Evolutionary conservation across 805 yeast genomes (phyloP), one percentile per base, ranked within the genome.

Genomic region (Lipomyces chichibuensis): DNA sequence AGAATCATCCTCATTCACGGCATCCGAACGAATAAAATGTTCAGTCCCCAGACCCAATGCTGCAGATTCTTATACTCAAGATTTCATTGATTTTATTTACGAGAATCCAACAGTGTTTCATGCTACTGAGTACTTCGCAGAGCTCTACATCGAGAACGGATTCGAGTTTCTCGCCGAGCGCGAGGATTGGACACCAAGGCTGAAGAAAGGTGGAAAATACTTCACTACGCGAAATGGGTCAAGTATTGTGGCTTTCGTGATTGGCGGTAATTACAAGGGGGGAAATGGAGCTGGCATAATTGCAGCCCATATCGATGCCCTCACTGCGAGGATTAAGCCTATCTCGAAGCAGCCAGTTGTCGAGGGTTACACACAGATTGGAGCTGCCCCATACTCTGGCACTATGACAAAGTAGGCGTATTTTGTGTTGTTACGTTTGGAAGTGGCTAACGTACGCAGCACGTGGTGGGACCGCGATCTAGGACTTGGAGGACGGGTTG

Each of bases 401-500:
- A 87, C 90, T 1, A 76, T 89, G 66, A 53, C 57, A 3, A 52
- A 51, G 63, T 60, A 27, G 13, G 63, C 57, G 1, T 20, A 20
- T 23, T 61, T 37, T 13, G 5, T 59, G 39, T n/a, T 59, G n/a
- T 14, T n/a, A n/a, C n/a, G 23, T 51, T n/a, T 25, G 29, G 46
- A 23, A 25, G 23, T 25, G 13, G 29, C 32, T 59, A 20, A 59
- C 71, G 33, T 29, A n/a, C 35, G 9, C 17, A 14, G 56, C 49
- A 77, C 85, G 52, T 88, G 95, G 92, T 86, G 90, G 83, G 96
- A 91, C 77, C 84, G 96, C 75, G 97, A 91, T 76, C 82, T 91
- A 67, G 94, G 95, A 57, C 77, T 91, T 68, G 96, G 92, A 61
- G 97, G 97, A 54, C 82, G 91, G 67, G 83, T 91, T 25, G 79